These are phyloP conservation scores for Talaromyces sp. DNA, from an alignment of 2,329 filamentous ascomycete species.

Conservation along the genomic window DNA sequence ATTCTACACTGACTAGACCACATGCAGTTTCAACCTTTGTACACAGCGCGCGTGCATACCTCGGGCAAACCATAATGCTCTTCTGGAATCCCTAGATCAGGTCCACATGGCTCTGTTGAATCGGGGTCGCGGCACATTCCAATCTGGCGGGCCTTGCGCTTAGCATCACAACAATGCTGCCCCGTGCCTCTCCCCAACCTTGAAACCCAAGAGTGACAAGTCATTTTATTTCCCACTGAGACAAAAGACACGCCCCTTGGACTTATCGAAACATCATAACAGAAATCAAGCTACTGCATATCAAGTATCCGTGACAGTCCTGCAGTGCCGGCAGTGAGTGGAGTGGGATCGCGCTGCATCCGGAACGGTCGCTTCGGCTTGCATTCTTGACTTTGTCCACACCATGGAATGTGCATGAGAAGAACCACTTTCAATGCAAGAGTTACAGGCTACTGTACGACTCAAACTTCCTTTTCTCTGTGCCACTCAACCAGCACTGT, in stretches of 20 bases:
- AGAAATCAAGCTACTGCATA: neutral
- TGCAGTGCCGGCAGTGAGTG: neutral
- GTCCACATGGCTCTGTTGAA: constrained; percentile 4
- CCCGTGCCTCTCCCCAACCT: constrained; percentile 4
- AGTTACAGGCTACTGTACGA: constrained; percentile 6
- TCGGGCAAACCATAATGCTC: neutral
- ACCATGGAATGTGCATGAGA: constrained; percentile 15
- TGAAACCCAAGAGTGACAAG: neutral
- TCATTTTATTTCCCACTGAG: neutral
- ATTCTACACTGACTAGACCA: neutral
- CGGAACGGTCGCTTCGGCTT: constrained; percentile 8
- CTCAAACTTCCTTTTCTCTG: neutral
- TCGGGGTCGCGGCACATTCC: constrained; percentile 4
- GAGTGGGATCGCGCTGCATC: constrained; percentile 12
- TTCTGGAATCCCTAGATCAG: constrained; percentile 3
- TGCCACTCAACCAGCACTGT: neutral
- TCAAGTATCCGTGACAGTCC: too few species aligned
- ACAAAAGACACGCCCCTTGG: neutral
- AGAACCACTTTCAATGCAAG: constrained; percentile 15
- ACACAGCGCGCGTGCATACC: neutral
- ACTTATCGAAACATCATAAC: neutral
- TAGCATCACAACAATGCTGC: constrained; percentile 10
- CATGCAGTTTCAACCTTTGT: neutral
- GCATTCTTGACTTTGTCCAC: constrained; percentile 11
- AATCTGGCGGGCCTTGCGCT: constrained; percentile 5